phyloP scores from a whole-genome alignment of 768 basidiomycete species.

The Cystofilobasidium macerans region DNA sequence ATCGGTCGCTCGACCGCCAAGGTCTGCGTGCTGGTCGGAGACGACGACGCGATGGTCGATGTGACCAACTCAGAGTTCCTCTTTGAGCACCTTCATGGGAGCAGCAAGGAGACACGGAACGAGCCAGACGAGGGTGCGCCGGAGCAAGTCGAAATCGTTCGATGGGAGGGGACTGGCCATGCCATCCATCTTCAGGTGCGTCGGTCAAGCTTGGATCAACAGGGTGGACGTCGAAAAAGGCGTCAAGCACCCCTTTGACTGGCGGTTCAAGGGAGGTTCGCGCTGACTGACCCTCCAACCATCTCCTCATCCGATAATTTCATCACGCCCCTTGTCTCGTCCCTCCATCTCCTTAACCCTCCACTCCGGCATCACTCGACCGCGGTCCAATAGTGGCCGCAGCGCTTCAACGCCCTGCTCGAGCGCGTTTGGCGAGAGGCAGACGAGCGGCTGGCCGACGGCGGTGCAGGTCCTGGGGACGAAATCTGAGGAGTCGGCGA shows the following conservation, averaged over 20 bases:
- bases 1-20: constrained; percentile 55
- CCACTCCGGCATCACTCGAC: too few relatives aligned
- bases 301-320: background rate
- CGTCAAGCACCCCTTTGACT: too few relatives aligned
- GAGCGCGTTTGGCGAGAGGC: constrained; percentile 53
- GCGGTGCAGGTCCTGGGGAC: too few relatives aligned
- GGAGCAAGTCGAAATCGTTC: constrained; percentile 47
- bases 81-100: background rate
- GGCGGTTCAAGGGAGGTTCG: too few relatives aligned
- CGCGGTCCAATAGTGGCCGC: constrained; percentile 8
- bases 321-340: background rate
- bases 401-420: constrained; percentile 39
- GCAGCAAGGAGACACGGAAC: background rate
- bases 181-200: constrained; percentile 46
- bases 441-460: too few relatives aligned
- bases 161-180: constrained; percentile 58
- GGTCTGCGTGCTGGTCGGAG: constrained; percentile 51
- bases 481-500: too few relatives aligned
- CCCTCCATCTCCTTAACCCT: background rate
- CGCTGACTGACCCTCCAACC: background rate
- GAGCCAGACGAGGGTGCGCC: background rate
- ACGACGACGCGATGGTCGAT: constrained; percentile 53
- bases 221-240: too few relatives aligned
- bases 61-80: constrained; percentile 32
- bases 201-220: background rate